These are phyloP conservation scores for Penicillium psychrosexuale DNA, from an alignment of 2,329 filamentous ascomycete species.

Conservation along the genomic window DNA sequence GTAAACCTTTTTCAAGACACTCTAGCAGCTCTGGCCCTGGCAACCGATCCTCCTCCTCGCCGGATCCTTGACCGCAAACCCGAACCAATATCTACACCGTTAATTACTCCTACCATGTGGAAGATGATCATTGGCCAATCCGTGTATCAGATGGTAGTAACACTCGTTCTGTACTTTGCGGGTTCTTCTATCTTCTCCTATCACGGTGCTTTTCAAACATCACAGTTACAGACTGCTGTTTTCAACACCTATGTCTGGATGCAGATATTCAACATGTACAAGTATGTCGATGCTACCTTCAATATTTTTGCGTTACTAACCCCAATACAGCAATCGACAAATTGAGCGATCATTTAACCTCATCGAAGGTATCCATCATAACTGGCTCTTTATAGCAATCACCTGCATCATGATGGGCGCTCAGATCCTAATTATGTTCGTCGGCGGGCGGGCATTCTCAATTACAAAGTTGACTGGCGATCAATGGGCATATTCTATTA, in stretches of 20 bases:
- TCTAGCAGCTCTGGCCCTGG: slow-evolving; percentile 60
- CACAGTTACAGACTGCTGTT: slow-evolving; percentile 58
- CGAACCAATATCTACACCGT: slow-evolving; percentile 39
- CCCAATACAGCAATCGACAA: slow-evolving; percentile 49
- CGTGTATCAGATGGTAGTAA: slow-evolving; percentile 38
- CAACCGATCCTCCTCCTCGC: slow-evolving; percentile 58
- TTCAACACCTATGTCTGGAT: slow-evolving; percentile 72
- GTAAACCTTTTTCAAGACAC: slow-evolving; percentile 67
- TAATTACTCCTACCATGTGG: slow-evolving; percentile 45
- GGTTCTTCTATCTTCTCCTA: slow-evolving; percentile 57
- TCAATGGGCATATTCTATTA: slow-evolving; percentile 56
- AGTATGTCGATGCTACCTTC: slow-evolving; percentile 31
- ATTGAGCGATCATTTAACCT: slow-evolving; percentile 63
- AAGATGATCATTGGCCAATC: slow-evolving; percentile 43
- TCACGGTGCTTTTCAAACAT: slow-evolving; percentile 37
- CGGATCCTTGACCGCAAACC: slow-evolving; percentile 53
- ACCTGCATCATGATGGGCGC: slow-evolving; percentile 57
- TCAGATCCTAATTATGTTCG: slow-evolving; percentile 57
- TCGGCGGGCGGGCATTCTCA: slow-evolving; percentile 55
- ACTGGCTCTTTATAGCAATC: slow-evolving; percentile 58
- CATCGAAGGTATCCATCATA: slow-evolving; percentile 56
- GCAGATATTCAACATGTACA: slow-evolving; percentile 69
- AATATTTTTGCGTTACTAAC: background rate
- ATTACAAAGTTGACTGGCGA: slow-evolving; percentile 49
- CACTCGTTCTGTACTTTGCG: slow-evolving; percentile 53